Evolutionary conservation across 495 filamentous ascomycete genomes (phyloP), one percentile per base, ranked within the genome.

Genomic region (Annulohypoxylon stygium): DNA sequence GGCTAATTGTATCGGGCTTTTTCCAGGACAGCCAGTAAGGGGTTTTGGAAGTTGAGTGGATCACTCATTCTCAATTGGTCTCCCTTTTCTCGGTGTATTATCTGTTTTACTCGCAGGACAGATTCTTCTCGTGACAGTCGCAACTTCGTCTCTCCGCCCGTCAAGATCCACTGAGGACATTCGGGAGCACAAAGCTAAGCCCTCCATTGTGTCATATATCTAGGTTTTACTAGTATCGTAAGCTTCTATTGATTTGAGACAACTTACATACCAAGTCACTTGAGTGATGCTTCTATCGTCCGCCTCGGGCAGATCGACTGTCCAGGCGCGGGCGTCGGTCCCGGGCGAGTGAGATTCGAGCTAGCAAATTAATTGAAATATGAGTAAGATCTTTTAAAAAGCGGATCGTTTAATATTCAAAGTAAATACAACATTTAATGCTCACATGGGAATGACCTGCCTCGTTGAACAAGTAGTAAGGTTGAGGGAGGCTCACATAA

Each of bases 301-400:
- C 16, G 18, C 14, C 4, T 14, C 12, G 5, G 55, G 34, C 33
- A 33, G 1, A 58, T 25, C n/a, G 23, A 54, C 39, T 55, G 30
- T 48, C 30, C 25, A 54, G 57, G 25, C 57, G 4, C 30, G 37
- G 39, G 39, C 14, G 20, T 67, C 63, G 48, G 14, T 41, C 2
- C 41, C 34, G n/a, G 33, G 45, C 58, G 7, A 72, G 63, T 72
- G 18, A 37, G 16, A 51, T 63, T 51, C 6, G 3, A 41, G 4
- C 50, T 62, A 5, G 33, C 33, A 58, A 51, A 69, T 62, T 67
- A 55, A 39, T 47, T 61, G 18, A 43, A 64, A 16, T 1, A 11
- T 41, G 18, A 16, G 30, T 50, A 14, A 30, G 48, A 43, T 26
- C 0, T 9, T 45, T 47, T 1, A 30, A 7, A 41, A 16, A 60